Base-by-base conservation (phyloP, 2,329 filamentous ascomycete species). In the Dryadomyces sulphureus region DNA sequence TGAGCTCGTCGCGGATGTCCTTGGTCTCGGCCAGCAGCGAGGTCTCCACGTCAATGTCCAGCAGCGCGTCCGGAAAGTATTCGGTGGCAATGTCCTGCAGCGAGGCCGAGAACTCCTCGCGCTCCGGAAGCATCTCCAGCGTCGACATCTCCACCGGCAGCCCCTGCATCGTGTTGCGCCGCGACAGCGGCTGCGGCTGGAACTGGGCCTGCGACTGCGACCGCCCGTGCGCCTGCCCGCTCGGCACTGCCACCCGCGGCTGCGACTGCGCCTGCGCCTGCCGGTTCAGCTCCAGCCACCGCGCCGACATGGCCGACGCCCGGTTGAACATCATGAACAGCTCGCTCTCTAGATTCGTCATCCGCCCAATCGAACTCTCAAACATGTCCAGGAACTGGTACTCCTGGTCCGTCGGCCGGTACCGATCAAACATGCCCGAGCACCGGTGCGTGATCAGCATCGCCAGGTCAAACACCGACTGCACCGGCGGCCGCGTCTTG, bases 331-430 rank as follows among this genome's bases (percentile, higher is more conserved):
- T 62, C 30, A 64, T 63, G 52, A 81, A 81, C 0, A 81, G 65
- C n/a, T 68, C 60, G 0, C 72, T 77, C 55, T 79, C 74, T 35
- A 60, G 65, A 56, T 68, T 69, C 20, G 69, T 73, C 2, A 69
- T 61, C 1, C 58, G 60, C 11, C 77, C 78, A 38, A 82, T 79
- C 2, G 71, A 75, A 14, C 68, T 69, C 52, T 81, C 77, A 49
- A 83, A 82, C 72, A 81, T 81, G 50, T 81, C 77, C 1, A 81
- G 56, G 45, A 82, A 81, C 49, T 79, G 74, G 43, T 75, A 78
- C 25, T 77, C 67, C 47, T 77, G 74, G 50, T 78, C 70, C 20
- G 69, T 70, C 42, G 73, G 62, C 4, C 69, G 67, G 49, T 77
- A 72, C 7, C 74, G 66, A 53, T 79, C 75, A 52, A 80, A 81